These are phyloP conservation scores for Cladosporium velox DNA, from an alignment of 2,329 filamentous ascomycete genomes.

Conservation along the genomic window DNA sequence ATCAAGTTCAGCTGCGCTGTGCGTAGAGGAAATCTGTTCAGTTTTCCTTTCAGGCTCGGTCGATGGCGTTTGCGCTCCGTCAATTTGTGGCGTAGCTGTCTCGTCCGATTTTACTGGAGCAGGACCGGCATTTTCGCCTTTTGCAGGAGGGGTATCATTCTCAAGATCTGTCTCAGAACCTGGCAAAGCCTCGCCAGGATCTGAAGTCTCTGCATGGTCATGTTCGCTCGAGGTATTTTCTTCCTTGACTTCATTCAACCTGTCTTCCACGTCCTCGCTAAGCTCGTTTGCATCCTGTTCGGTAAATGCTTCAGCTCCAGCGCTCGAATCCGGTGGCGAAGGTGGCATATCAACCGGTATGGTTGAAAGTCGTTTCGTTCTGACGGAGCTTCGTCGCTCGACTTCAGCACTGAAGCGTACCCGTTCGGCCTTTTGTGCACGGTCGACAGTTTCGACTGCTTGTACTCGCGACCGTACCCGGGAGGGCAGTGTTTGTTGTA, in stretches of 20 bases:
- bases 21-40: neutral
- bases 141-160: neutral
- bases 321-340: constrained; percentile 39
- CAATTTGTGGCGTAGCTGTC: neutral
- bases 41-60: neutral
- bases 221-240: no score
- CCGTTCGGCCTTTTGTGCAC: constrained; percentile 10
- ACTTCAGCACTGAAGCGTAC: neutral
- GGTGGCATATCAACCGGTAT: constrained; percentile 39
- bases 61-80: neutral
- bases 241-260: neutral
- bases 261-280: neutral
- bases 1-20: neutral
- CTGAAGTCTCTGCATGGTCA: neutral
- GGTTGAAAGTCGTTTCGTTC: constrained; percentile 27
- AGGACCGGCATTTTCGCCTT: neutral
- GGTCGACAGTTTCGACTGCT: constrained; percentile 32
- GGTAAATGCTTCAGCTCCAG: constrained; percentile 28
- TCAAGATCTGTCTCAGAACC: neutral
- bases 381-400: constrained; percentile 9
- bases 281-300: constrained; percentile 11
- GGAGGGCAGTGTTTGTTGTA: constrained; percentile 48
- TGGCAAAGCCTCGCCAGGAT: neutral
- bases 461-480: constrained; percentile 33
- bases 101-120: neutral